Evolutionary conservation across 2,329 filamentous ascomycete species (phyloP).

Genomic region (Fusarium gaditjirri): DNA sequence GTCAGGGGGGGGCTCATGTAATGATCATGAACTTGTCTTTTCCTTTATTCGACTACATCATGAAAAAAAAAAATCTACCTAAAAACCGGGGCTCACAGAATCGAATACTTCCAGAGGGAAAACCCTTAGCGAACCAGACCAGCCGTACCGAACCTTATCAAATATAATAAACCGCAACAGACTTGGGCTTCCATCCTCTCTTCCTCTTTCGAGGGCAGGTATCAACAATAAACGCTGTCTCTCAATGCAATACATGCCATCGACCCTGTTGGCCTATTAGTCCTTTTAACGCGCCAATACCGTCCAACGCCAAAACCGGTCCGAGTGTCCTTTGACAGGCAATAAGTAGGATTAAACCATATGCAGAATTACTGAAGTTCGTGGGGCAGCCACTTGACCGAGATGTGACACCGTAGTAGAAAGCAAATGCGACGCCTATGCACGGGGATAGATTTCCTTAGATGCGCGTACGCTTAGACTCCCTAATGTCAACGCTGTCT

Average conservation of each 20-base stretch:
- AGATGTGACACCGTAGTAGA: conserved; percentile 1
- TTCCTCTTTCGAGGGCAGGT: conserved; percentile 16
- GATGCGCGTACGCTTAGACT: conserved; percentile 52
- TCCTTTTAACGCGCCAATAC: conserved; percentile 35
- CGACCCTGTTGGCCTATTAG: conserved; percentile 11
- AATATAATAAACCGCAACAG: conserved; percentile 25
- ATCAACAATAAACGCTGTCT: conserved; percentile 28
- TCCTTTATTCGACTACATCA: conserved; percentile 36
- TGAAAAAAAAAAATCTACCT: conserved; percentile 31
- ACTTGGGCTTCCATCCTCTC: conserved; percentile 16
- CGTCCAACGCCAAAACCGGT: conserved; percentile 42
- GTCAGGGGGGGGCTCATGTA: conserved; percentile 16
- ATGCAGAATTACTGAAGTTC: conserved; percentile 32
- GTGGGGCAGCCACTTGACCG: conserved; percentile 20
- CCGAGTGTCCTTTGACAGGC: conserved; percentile 33
- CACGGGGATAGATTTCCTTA: conserved; percentile 31
- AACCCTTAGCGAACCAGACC: conserved; percentile 18
- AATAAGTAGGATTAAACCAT: conserved; percentile 24
- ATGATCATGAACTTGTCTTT: conserved; percentile 38
- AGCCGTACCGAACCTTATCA: conserved; percentile 3
- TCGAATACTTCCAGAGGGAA: conserved; percentile 28
- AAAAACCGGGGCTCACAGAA: conserved; percentile 35
- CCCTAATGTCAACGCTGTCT: conserved; percentile 46
- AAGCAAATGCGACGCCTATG: conserved; percentile 9
- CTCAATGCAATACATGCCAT: conserved; percentile 28